Evolutionary conservation across 495 filamentous ascomycete genomes (phyloP).

Genomic region (Hypoxylon lienhwacheense): DNA sequence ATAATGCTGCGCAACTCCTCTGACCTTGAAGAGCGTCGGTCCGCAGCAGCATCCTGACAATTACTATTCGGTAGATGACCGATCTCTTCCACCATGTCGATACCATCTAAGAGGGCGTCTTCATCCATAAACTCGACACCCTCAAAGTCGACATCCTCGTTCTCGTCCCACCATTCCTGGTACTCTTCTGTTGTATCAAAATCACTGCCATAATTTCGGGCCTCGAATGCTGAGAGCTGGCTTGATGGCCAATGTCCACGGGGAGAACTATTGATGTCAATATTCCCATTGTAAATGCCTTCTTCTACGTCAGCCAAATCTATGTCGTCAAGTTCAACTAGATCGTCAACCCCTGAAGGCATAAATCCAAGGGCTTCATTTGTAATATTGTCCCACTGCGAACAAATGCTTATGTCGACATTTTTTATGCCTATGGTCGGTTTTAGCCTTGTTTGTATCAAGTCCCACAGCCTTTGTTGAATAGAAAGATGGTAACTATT

Average conservation of each 20-base stretch:
- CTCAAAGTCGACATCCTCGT: no score
- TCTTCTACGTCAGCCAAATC: neutral
- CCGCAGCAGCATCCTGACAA: neutral
- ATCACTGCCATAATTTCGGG: neutral
- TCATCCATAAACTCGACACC: neutral
- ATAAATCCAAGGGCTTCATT: neutral
- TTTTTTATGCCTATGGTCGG: slow-evolving; percentile 21
- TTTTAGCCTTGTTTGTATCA: slow-evolving; percentile 22
- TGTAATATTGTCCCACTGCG: neutral
- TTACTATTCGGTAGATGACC: neutral
- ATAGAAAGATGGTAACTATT: slow-evolving; percentile 6
- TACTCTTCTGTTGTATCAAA: neutral
- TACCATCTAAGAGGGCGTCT: neutral
- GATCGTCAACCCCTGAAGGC: neutral
- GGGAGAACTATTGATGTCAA: neutral
- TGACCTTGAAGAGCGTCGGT: neutral
- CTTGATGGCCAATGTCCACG: neutral
- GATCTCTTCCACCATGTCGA: neutral
- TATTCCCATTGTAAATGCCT: neutral
- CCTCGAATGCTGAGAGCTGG: neutral
- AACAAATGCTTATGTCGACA: neutral
- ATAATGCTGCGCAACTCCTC: neutral
- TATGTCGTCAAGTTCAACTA: slow-evolving; percentile 3
- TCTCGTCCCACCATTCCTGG: neutral
- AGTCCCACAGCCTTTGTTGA: slow-evolving; percentile 31